phyloP scores from a whole-genome alignment of 495 filamentous ascomycete species.

The Podospora didyma region DNA sequence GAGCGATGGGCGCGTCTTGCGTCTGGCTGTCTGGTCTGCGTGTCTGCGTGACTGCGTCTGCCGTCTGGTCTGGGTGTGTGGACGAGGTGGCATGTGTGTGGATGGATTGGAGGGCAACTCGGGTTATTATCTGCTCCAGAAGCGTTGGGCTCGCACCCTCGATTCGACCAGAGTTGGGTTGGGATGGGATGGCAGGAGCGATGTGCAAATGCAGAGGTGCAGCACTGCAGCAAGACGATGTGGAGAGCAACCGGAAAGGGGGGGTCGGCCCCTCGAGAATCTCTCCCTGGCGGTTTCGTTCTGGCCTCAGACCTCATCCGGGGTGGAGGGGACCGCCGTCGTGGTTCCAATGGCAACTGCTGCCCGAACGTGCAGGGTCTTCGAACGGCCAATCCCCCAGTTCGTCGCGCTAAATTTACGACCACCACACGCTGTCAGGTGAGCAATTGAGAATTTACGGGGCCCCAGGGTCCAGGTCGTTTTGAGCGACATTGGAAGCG shows the following conservation, averaged over 20 bases:
- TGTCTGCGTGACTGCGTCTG: too few species aligned
- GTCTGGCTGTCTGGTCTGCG: too few species aligned
- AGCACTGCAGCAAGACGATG: conserved; percentile 16
- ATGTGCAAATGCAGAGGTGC: conserved; percentile 20
- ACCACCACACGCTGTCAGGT: conserved; percentile 30
- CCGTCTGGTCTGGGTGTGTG: neutral
- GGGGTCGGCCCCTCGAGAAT: neutral
- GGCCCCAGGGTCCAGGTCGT: too few species aligned
- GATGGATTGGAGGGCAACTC: conserved; percentile 5
- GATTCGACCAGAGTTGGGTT: conserved; percentile 25
- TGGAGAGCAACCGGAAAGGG: conserved; percentile 6
- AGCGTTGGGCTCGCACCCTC: conserved; percentile 21
- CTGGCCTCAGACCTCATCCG: conserved; percentile 10
- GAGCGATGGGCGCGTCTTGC: conserved; percentile 7
- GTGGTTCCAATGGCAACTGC: conserved; percentile 28
- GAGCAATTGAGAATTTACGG: conserved; percentile 10
- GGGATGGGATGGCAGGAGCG: conserved; percentile 7
- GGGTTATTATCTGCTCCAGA: conserved; percentile 25
- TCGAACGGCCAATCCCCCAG: conserved; percentile 3
- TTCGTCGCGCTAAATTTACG: conserved; percentile 18
- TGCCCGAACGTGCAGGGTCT: conserved; percentile 4
- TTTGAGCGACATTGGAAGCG: too few species aligned
- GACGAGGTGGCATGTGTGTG: neutral
- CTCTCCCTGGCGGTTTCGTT: neutral
- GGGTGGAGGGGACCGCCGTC: conserved; percentile 12